Base-by-base conservation (phyloP, 2,329 filamentous ascomycete species). In the Verruconis gallopava region DNA sequence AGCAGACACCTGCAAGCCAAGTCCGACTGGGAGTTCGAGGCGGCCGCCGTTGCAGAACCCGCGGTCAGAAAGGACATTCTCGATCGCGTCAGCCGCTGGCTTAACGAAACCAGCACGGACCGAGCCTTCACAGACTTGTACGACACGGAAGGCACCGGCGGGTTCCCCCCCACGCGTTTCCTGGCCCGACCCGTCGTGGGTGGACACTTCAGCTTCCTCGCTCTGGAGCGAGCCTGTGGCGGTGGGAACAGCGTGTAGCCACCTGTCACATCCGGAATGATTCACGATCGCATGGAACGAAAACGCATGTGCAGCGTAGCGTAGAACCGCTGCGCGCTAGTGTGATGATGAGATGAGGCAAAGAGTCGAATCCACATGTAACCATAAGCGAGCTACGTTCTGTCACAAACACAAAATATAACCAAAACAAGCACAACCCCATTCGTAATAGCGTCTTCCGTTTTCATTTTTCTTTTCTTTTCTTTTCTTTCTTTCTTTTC, bases 1-100 rank as follows among this genome's bases (percentile, higher is more conserved):
- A 81, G 74, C 50, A 75, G 85, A 34, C 84, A 91, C 58, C 60
- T 89, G 3, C 91, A 91, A 59, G 81, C 84, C 22, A 93, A 93
- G 63, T 85, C 80, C 21, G 85, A 93, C 61, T 93, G 85, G 85
- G 80, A 91, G 52, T 86, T 93, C 57, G 88, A 91, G 58, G 82
- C 84, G 0, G 85, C 85, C 37, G 82, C 85, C 2, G 80, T 93
- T 4, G 75, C 83, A 3, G 77, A 76, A 50, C 72, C 73, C 55
- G 63, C 69, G 44, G 81, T 81, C 1, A 72, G 85, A 42, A 68
- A 71, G 2, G 75, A 81, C 55, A 85, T 93, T 39, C 63, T 91
- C 25, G 71, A 84, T 46, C 73, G 75, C 14, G 79, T 91, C 32
- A 82, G 83, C 1, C 66, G 65, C 43, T 93, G 85, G 85, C 68